A percentile compares a stretch with the other conserved stretches of the same genome.
phyloP scores from a whole-genome alignment of 371 early-diverging fungal genomes.

The Mortierella sp. region DNA sequence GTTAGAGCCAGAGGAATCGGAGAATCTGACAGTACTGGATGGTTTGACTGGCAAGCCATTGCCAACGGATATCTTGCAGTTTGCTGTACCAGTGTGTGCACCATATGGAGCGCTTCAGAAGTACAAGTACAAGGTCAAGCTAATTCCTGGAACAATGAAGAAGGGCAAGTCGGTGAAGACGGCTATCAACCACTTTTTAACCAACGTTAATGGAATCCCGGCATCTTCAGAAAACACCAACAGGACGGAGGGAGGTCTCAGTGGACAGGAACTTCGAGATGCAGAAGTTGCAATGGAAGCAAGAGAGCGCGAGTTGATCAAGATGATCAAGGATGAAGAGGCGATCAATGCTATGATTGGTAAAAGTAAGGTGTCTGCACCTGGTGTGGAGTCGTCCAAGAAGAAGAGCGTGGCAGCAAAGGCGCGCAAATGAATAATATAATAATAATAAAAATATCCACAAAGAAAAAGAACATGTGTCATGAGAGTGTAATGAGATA shows the following conservation, averaged over 20 bases:
- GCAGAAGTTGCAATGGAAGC: slow-evolving; percentile 62
- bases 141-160: slow-evolving; percentile 96
- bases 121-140: slow-evolving; percentile 96
- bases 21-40: slow-evolving; percentile 79
- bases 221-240: background rate
- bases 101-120: slow-evolving; percentile 91
- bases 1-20: slow-evolving; percentile 75
- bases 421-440: slow-evolving; percentile 30
- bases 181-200: slow-evolving; percentile 37
- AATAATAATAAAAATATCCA: background rate
- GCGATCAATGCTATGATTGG: slow-evolving; percentile 86
- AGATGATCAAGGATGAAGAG: slow-evolving; percentile 88
- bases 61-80: slow-evolving; percentile 85
- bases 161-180: slow-evolving; percentile 87
- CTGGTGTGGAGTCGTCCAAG: slow-evolving; percentile 77
- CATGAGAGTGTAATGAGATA: background rate
- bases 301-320: slow-evolving; percentile 85
- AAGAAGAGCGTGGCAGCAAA: slow-evolving; percentile 63
- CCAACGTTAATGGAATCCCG: slow-evolving; percentile 24
- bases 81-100: slow-evolving; percentile 97
- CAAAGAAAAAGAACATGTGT: background rate
- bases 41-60: slow-evolving; percentile 83
- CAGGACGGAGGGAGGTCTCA: slow-evolving; percentile 9
- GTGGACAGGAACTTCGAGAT: slow-evolving; percentile 64
- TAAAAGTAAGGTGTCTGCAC: slow-evolving; percentile 88